A percentile compares a stretch with the other conserved stretches of the same genome.
Evolutionary conservation across 352 stramenopile genomes (phyloP).

Genomic region (Phytopythium aichiense): DNA sequence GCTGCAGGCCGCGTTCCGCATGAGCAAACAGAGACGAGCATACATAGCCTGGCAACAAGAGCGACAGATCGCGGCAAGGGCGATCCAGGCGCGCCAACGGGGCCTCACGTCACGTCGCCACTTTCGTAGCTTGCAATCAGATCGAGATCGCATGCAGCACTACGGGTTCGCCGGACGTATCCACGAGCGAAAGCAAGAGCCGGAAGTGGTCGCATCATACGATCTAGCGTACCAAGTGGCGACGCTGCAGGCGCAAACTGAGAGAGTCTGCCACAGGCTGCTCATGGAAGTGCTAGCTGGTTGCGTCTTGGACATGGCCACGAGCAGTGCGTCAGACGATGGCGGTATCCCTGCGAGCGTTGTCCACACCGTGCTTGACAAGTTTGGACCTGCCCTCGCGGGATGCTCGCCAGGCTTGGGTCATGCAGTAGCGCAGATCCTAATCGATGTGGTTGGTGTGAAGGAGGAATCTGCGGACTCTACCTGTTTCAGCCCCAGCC

Average conservation of each 20-base stretch:
- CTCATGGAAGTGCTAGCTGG: conserved; percentile 70
- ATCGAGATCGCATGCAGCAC: conserved; percentile 51
- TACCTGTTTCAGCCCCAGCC: conserved; percentile 13
- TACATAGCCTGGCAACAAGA: conserved; percentile 44
- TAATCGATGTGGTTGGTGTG: neutral
- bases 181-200: neutral
- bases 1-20: conserved; percentile 62
- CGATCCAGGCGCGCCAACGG: conserved; percentile 66
- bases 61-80: conserved; percentile 42
- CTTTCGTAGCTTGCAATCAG: conserved; percentile 51
- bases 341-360: neutral
- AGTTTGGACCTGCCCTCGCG: neutral
- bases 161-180: conserved; percentile 12
- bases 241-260: conserved; percentile 31
- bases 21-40: conserved; percentile 57
- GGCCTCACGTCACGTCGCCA: conserved; percentile 49
- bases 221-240: conserved; percentile 34
- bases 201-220: conserved; percentile 1
- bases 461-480: neutral
- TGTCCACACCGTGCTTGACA: neutral
- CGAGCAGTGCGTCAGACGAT: neutral
- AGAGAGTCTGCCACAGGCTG: conserved; percentile 44
- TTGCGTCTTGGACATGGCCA: conserved; percentile 16
- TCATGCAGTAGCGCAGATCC: conserved; percentile 23
- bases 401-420: conserved; percentile 18